Evolutionary conservation across 495 filamentous ascomycete species (phyloP), one percentile per base, ranked within the genome.

Genomic region (Lophium mytilinum): DNA sequence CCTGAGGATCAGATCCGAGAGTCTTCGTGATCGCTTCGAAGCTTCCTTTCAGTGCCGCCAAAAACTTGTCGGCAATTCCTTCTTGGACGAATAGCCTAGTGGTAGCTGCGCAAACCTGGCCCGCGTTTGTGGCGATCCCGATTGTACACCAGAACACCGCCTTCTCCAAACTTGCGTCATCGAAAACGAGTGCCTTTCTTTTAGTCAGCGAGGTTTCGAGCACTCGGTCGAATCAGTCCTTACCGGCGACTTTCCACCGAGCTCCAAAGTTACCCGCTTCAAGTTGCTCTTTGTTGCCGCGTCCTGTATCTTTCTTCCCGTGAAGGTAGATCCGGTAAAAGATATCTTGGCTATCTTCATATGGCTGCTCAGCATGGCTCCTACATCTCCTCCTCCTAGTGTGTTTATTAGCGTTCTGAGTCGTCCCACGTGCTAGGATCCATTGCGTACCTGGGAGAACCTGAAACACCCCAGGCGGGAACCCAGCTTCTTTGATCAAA

Each of bases 291-390:
- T 61, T 30, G 64, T 61, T 24, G 66, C 58, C 1, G 65, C 59
- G 3, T 64, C 51, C 52, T 61, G 52, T 33, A 69, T 61, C 17
- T 52, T 42, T 14, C 60, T 40, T 35, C 65, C 68, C 8, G 65
- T 61, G 3, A 41, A 10, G 21, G 57, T 56, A 7, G 62, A 66
- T 11, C 68, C 68, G 5, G 67, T 69, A 47, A 71, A 71, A n/a
- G 61, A 56, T 40, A 71, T 63, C 57, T 69, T 69, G 17, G 57
- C 53, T 39, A 71, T 57, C n/a, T 64, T 34, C 60, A 65, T 68
- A 58, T 70, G 66, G n/a, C 40, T 50, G n/a, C 63, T 49, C 9
- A 68, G 53, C 30, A 68, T 11, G 3, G 50, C 46, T 12, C 66
- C 66, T 17, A 55, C 57, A 3, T 56, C 17, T 8, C 64, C 66